Conservation (phyloP, 805 yeast species). For the Pichia scutulata region DNA sequence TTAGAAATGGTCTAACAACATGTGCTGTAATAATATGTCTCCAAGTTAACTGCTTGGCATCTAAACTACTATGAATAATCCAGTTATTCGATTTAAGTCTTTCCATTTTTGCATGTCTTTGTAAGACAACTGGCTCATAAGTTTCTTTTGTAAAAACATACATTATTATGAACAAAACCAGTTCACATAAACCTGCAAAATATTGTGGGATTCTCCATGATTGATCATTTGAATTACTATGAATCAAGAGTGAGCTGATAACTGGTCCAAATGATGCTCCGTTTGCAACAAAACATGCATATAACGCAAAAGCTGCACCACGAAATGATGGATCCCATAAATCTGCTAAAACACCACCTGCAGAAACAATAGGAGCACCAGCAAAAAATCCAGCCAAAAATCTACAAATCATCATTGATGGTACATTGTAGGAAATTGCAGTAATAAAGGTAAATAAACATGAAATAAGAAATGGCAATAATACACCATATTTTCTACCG, state of each 20-base stretch:
- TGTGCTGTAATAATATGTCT: slow-evolving; percentile 24
- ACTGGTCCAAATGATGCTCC: slow-evolving; percentile 72
- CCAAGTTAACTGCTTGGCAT: slow-evolving; percentile 11
- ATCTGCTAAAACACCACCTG: slow-evolving; percentile 56
- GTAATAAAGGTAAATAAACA: slow-evolving; percentile 40
- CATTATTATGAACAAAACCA: slow-evolving; percentile 27
- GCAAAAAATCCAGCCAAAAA: slow-evolving; percentile 55
- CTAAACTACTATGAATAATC: slow-evolving; percentile 28
- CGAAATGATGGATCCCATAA: slow-evolving; percentile 41
- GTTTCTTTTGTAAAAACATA: slow-evolving; percentile 32
- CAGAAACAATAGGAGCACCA: slow-evolving; percentile 51
- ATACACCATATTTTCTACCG: slow-evolving; percentile 36
- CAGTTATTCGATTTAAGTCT: slow-evolving; percentile 25
- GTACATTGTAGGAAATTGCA: slow-evolving; percentile 43
- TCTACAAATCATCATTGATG: slow-evolving; percentile 44
- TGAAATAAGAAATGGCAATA: slow-evolving; percentile 34
- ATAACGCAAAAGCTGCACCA: slow-evolving; percentile 47
- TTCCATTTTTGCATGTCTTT: slow-evolving; percentile 20
- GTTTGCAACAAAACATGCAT: slow-evolving; percentile 41
- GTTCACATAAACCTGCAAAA: slow-evolving; percentile 37
- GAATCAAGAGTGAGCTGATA: slow-evolving; percentile 39
- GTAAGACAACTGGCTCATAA: slow-evolving; percentile 31
- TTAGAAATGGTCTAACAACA: slow-evolving; percentile 31
- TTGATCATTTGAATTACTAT: slow-evolving; percentile 30
- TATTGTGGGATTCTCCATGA: slow-evolving; percentile 57